A percentile compares a stretch with the other conserved stretches of the same genome.
phyloP scores from a whole-genome alignment of 495 filamentous ascomycete genomes.

The Xylaria cubensis region DNA sequence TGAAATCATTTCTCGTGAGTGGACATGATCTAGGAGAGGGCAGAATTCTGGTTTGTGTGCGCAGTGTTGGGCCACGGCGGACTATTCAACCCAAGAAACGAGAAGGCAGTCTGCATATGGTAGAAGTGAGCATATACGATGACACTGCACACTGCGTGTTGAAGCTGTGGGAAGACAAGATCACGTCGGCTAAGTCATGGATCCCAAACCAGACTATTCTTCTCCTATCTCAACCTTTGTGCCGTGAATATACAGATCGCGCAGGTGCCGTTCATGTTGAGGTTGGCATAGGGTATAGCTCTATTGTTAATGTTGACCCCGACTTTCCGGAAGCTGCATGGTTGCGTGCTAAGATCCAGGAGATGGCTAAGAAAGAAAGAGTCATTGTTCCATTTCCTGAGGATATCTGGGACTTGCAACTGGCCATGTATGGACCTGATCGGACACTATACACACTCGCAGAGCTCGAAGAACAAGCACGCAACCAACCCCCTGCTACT shows the following conservation, averaged over 20 bases:
- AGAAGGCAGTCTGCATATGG: slow-evolving; percentile 46
- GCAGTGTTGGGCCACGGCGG: slow-evolving; percentile 60
- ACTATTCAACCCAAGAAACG: slow-evolving; percentile 57
- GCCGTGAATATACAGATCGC: slow-evolving; percentile 36
- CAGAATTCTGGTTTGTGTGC: slow-evolving; percentile 62
- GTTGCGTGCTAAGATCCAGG: slow-evolving; percentile 59
- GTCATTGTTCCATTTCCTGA: slow-evolving; percentile 60
- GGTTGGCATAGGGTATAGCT: slow-evolving; percentile 53
- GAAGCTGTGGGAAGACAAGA: slow-evolving; percentile 60
- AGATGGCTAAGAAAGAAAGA: slow-evolving; percentile 59
- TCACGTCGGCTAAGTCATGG: slow-evolving; percentile 58
- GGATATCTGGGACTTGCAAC: slow-evolving; percentile 58
- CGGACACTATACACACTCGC: slow-evolving; percentile 63
- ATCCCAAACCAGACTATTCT: slow-evolving; percentile 60
- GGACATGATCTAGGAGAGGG: slow-evolving; percentile 57
- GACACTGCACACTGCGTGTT: slow-evolving; percentile 62
- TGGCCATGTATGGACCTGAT: slow-evolving; percentile 49
- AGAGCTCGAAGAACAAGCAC: slow-evolving; percentile 65
- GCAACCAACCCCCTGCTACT: slow-evolving; percentile 38
- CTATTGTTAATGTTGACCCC: slow-evolving; percentile 66
- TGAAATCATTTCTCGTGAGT: slow-evolving; percentile 59
- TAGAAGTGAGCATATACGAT: slow-evolving; percentile 65
- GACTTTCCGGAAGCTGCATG: slow-evolving; percentile 62
- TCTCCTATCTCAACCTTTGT: slow-evolving; percentile 61
- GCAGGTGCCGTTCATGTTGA: slow-evolving; percentile 33